These are phyloP conservation scores for Erodium trifolium DNA, from an alignment of 441 rosid species.

Conservation along the genomic window DNA sequence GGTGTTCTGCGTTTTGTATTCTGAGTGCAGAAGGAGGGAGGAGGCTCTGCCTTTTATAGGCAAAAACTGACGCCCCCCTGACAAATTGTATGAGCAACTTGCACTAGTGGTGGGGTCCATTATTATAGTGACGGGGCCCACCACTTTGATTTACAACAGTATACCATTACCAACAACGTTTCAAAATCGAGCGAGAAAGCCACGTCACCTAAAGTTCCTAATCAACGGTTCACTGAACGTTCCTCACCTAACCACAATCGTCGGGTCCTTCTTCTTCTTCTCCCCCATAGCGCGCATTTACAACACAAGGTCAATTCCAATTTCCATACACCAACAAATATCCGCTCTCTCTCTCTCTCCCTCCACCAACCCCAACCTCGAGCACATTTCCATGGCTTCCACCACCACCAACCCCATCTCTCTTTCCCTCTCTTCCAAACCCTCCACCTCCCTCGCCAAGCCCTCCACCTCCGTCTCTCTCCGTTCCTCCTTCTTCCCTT, in stretches of 20 bases:
- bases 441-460: conserved; percentile 25
- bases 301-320: too few relatives aligned
- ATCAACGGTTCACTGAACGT: neutral
- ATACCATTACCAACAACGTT: too few relatives aligned
- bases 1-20: too few relatives aligned
- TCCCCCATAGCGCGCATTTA: neutral
- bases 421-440: conserved; percentile 30
- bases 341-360: neutral
- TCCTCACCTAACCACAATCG: conserved; percentile 3
- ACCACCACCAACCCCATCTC: conserved; percentile 40
- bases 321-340: too few relatives aligned
- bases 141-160: too few relatives aligned
- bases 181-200: too few relatives aligned
- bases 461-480: conserved; percentile 28
- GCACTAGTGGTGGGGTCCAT: too few relatives aligned
- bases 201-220: neutral
- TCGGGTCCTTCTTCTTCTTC: neutral
- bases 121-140: too few relatives aligned
- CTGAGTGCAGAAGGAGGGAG: too few relatives aligned
- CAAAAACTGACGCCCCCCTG: too few relatives aligned
- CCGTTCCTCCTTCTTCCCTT: conserved; percentile 18
- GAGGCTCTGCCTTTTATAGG: too few relatives aligned
- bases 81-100: too few relatives aligned
- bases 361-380: conserved; percentile 11
- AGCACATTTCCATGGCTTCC: conserved; percentile 38